A percentile compares a stretch with the other conserved stretches of the same genome.
Conservation (phyloP, 2,329 filamentous ascomycete species). For the Leptographium wingfieldii region DNA sequence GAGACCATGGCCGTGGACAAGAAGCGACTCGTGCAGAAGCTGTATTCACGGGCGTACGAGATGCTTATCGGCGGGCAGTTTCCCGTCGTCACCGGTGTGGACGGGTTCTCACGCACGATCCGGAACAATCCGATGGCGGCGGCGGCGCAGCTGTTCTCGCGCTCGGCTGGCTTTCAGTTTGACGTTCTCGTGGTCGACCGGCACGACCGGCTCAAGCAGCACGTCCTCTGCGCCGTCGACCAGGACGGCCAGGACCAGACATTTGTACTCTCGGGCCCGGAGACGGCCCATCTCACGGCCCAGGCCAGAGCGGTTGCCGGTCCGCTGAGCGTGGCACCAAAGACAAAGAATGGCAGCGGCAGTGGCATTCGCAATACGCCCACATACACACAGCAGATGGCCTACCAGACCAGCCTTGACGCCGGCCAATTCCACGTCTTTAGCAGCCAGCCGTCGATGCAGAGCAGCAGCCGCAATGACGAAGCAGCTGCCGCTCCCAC, state of each 20-base stretch:
- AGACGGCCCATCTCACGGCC: neutral
- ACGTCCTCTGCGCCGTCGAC: neutral
- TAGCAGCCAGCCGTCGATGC: constrained; percentile 1
- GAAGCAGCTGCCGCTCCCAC: neutral
- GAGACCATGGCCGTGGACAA: neutral
- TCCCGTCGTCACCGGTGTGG: neutral
- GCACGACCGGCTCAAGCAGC: neutral
- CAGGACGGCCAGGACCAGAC: neutral
- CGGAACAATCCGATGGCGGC: constrained; percentile 1
- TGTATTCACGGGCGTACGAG: constrained; percentile 2
- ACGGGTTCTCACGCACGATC: neutral
- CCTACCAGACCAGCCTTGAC: constrained; percentile 1
- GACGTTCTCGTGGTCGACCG: constrained; percentile 4
- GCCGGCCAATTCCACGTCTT: constrained; percentile 6
- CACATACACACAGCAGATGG: constrained; percentile 8
- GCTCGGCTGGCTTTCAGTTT: neutral
- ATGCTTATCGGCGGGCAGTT: constrained; percentile 6
- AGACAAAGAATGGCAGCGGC: too few relatives aligned
- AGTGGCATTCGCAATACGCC: neutral
- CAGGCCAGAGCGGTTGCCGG: neutral
- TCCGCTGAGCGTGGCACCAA: neutral
- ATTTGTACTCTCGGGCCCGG: neutral
- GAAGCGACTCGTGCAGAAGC: constrained; percentile 4
- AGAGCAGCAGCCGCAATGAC: neutral
- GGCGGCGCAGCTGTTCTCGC: neutral